These are phyloP conservation scores for Apophysomyces trapeziformis DNA, from an alignment of 371 early-diverging fungal genomes.

Conservation along the genomic window DNA sequence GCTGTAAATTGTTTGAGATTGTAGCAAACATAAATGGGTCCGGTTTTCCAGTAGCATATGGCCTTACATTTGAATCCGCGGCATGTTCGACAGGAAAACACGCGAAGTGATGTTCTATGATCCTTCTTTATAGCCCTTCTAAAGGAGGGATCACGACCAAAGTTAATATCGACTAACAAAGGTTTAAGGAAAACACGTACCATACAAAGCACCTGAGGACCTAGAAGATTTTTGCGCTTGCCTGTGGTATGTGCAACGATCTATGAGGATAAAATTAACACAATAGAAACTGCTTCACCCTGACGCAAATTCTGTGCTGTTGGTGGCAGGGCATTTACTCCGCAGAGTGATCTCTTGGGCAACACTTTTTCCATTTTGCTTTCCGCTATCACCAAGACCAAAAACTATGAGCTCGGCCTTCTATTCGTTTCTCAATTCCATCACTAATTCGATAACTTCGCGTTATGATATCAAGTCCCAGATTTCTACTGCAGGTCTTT, in stretches of 20 bases:
- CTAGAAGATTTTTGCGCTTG: not conserved
- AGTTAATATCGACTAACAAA: constrained; percentile 10
- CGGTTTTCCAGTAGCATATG: constrained; percentile 7
- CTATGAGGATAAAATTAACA: not conserved
- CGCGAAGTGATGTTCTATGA: too few relatives aligned
- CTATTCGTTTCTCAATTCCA: constrained; percentile 54
- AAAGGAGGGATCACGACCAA: too few relatives aligned
- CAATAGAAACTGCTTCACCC: not conserved
- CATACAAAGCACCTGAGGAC: constrained; percentile 17
- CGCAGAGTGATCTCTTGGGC: not conserved
- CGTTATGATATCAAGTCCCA: constrained; percentile 56
- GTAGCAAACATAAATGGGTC: constrained; percentile 7
- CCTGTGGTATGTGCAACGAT: not conserved
- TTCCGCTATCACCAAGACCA: not conserved
- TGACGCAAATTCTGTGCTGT: too few relatives aligned
- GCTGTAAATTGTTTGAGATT: constrained; percentile 3
- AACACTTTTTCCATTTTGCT: not conserved
- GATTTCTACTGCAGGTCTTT: constrained; percentile 63
- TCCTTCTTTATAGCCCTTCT: too few relatives aligned
- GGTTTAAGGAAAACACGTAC: not conserved
- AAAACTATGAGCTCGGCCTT: constrained; percentile 50
- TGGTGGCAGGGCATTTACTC: too few relatives aligned
- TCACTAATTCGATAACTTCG: constrained; percentile 53
- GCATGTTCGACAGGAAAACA: too few relatives aligned
- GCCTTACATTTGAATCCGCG: not conserved